Evolutionary conservation across 371 early-diverging fungal species (phyloP).

Genomic region (Mycotypha africana): DNA sequence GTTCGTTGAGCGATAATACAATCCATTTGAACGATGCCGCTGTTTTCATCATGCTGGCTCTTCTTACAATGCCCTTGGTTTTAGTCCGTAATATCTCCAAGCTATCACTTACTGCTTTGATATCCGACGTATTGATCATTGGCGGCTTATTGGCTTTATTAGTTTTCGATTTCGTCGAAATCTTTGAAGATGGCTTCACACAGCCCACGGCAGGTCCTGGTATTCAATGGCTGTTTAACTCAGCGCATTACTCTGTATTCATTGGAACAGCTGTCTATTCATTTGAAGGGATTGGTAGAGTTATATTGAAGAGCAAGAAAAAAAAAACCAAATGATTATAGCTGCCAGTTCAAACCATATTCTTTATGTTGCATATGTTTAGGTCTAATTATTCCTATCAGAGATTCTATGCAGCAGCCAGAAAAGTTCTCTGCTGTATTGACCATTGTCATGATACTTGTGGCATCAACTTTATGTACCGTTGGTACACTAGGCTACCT

Average conservation of each 20-base stretch:
- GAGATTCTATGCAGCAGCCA: conserved; percentile 81
- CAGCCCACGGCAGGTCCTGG: conserved; percentile 27
- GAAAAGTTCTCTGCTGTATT: conserved; percentile 73
- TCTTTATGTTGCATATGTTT: too few relatives aligned
- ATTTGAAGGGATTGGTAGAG: conserved; percentile 75
- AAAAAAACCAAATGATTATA: neutral
- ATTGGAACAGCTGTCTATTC: conserved; percentile 92
- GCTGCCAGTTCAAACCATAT: neutral
- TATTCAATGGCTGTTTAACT: conserved; percentile 39
- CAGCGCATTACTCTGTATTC: conserved; percentile 69
- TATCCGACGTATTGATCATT: conserved; percentile 89
- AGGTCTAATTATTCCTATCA: conserved; percentile 88
- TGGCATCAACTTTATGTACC: conserved; percentile 64
- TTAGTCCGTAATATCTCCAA: conserved; percentile 83
- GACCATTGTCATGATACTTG: conserved; percentile 62
- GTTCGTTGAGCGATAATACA: conserved; percentile 54
- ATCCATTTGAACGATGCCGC: conserved; percentile 24
- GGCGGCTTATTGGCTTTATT: conserved; percentile 55
- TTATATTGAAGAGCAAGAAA: neutral
- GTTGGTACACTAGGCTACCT: conserved; percentile 82
- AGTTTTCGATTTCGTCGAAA: conserved; percentile 25
- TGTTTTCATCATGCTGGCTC: conserved; percentile 15
- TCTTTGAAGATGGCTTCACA: conserved; percentile 16
- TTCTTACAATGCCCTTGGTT: conserved; percentile 63
- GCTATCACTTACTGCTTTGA: conserved; percentile 73